A percentile compares a stretch with the other conserved stretches of the same genome.
phyloP scores from a whole-genome alignment of 805 yeast species.

The Sugiyamaella valdiviana region DNA sequence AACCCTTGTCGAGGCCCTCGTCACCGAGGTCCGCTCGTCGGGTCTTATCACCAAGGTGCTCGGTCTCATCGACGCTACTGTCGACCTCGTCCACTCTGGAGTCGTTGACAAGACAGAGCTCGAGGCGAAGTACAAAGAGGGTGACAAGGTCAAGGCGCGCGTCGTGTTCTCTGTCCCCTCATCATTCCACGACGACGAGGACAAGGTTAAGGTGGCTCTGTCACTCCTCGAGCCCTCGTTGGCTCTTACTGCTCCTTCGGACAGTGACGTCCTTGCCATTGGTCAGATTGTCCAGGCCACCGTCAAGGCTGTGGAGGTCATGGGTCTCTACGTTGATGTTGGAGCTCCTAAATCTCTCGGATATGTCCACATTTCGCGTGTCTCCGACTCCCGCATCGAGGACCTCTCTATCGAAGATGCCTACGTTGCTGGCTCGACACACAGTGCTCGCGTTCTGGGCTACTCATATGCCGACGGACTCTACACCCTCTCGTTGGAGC shows the following conservation, averaged over 20 bases:
- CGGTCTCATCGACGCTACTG: constrained; percentile 68
- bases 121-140: constrained; percentile 60
- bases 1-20: constrained; percentile 63
- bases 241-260: constrained; percentile 26
- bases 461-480: constrained; percentile 60
- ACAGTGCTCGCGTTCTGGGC: constrained; percentile 72
- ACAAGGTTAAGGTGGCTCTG: constrained; percentile 50
- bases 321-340: constrained; percentile 37
- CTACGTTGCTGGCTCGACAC: constrained; percentile 58
- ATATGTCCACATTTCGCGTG: constrained; percentile 70
- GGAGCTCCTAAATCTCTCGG: constrained; percentile 53
- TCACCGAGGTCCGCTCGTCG: constrained; percentile 48
- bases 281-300: constrained; percentile 63
- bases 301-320: constrained; percentile 46
- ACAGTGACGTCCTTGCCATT: constrained; percentile 58
- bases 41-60: constrained; percentile 71
- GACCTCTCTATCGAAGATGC: constrained; percentile 25
- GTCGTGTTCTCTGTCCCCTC: constrained; percentile 45
- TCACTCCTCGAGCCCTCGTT: constrained; percentile 56
- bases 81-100: constrained; percentile 61
- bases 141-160: constrained; percentile 63
- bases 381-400: constrained; percentile 38
- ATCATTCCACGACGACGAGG: constrained; percentile 35
- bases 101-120: constrained; percentile 38
- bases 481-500: constrained; percentile 63